Conservation (phyloP, 768 basidiomycete genomes). For the Psilocybe sp. region DNA sequence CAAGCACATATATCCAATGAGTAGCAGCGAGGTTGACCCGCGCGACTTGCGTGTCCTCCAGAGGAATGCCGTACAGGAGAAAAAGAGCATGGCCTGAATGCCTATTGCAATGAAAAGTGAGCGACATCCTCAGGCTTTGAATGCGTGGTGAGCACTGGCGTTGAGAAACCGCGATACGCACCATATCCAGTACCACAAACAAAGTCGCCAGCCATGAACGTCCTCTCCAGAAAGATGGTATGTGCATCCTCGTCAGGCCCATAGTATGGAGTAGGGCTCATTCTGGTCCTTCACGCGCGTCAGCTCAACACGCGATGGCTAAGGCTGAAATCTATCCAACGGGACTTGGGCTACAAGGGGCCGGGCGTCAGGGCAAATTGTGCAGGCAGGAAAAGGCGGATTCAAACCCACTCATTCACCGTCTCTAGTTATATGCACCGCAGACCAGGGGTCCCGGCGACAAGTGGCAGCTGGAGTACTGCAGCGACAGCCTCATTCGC, state of each 20-base stretch:
- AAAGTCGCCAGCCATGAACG: conserved; percentile 40
- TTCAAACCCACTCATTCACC: no score
- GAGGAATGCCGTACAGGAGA: conserved; percentile 32
- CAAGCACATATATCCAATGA: conserved; percentile 36
- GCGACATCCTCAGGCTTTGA: background rate
- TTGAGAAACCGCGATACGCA: conserved; percentile 7
- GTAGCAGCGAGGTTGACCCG: conserved; percentile 22
- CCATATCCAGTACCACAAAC: conserved; percentile 40
- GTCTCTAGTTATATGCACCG: no score
- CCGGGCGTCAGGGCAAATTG: no score
- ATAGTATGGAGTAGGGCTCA: conserved; percentile 20
- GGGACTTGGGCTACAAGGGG: no score
- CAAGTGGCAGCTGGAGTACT: no score
- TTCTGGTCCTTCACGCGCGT: background rate
- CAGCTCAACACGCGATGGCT: background rate
- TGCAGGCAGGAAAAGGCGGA: no score
- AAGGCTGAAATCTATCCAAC: background rate
- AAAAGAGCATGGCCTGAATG: conserved; percentile 35
- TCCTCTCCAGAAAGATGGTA: conserved; percentile 35
- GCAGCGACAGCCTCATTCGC: no score
- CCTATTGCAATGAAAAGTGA: conserved; percentile 18
- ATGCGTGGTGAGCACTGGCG: background rate
- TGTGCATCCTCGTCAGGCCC: conserved; percentile 29
- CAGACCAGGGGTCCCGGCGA: no score
- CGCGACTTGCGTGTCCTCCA: conserved; percentile 26